phyloP scores from a whole-genome alignment of 2,329 filamentous ascomycete species.

The Ascomycota sp. region DNA sequence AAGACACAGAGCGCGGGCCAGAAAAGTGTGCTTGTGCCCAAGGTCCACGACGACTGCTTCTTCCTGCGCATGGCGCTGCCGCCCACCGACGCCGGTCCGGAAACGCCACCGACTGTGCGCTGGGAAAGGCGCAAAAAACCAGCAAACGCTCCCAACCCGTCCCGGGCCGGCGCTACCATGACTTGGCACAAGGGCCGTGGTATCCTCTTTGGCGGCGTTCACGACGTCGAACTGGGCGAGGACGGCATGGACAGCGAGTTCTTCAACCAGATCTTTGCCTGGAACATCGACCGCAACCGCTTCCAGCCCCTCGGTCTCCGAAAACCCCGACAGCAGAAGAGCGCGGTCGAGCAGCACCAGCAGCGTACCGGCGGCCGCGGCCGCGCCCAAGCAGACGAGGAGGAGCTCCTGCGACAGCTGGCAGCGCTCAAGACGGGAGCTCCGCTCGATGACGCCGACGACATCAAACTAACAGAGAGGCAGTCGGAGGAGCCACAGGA shows the following conservation, averaged over 20 bases:
- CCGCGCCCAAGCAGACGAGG: slow-evolving; percentile 74
- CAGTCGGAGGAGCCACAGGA: slow-evolving; percentile 28
- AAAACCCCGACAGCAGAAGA: slow-evolving; percentile 45
- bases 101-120: slow-evolving; percentile 46
- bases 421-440: slow-evolving; percentile 62
- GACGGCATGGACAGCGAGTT: slow-evolving; percentile 95
- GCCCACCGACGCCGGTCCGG: slow-evolving; percentile 38
- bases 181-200: slow-evolving; percentile 80
- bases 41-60: slow-evolving; percentile 90
- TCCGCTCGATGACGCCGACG: slow-evolving; percentile 30
- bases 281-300: slow-evolving; percentile 85
- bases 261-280: slow-evolving; percentile 76
- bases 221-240: slow-evolving; percentile 75
- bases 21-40: slow-evolving; percentile 57
- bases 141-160: slow-evolving; percentile 64
- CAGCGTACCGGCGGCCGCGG: slow-evolving; percentile 38
- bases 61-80: slow-evolving; percentile 65
- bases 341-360: slow-evolving; percentile 21
- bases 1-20: slow-evolving; percentile 38
- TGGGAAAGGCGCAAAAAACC: slow-evolving; percentile 92
- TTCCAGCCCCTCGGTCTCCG: slow-evolving; percentile 71
- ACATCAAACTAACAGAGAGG: slow-evolving; percentile 25
- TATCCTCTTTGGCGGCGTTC: slow-evolving; percentile 82
- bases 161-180: slow-evolving; percentile 80
- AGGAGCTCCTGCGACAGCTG: slow-evolving; percentile 69